Base-by-base conservation (phyloP, 2,329 filamentous ascomycete species). In the Diplodia scrobiculata region DNA sequence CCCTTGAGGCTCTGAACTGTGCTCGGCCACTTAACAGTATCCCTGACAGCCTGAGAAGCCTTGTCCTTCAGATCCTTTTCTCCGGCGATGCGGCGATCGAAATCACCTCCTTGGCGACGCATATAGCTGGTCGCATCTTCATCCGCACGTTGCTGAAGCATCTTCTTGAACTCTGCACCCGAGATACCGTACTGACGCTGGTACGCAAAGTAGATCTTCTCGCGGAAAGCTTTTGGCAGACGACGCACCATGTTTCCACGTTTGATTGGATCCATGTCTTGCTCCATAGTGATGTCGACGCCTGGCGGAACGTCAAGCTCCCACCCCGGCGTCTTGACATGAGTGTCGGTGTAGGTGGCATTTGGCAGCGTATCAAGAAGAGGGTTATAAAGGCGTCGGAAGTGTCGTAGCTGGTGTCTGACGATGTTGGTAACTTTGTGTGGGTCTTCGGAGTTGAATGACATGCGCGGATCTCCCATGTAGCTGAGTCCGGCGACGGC, bases 231-330 rank as follows among this genome's bases (percentile, higher is more conserved):
- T 72, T 90, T 89, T 3, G 95, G 95, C 11, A 99, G 82, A 13
- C 95, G 89, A 5, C 95, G 88, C 10, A 99, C 94, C 91, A 99
- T 99, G 78, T 99, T 99, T 19, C 91, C 92, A 66, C 95, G 88
- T 73, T 91, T 92, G 67, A 91, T 80, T 0, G 93, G 91, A 72
- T 97, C 91, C 92, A 98, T 96, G 73, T 98, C 92, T 78, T 99
- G 95, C 50, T 84, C 83, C 21, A 99, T 82, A 17, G 81, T 83
- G 70, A 91, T 84, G 70, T 95, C 87, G 29, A 86, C 82, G 13
- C 51, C 75, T 63, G 73, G 77, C 66, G 70, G 72, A 21, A 69
- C 68, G 66, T 90, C 86, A 62, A 86, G 84, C 64, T 87, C 82
- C 88, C 90, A 91, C 69, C 86, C 83, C 11, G 79, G 76, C 41